These are phyloP conservation scores for Melocanna baccifera DNA, from an alignment of 176 grass and related monocot species.

Conservation along the genomic window DNA sequence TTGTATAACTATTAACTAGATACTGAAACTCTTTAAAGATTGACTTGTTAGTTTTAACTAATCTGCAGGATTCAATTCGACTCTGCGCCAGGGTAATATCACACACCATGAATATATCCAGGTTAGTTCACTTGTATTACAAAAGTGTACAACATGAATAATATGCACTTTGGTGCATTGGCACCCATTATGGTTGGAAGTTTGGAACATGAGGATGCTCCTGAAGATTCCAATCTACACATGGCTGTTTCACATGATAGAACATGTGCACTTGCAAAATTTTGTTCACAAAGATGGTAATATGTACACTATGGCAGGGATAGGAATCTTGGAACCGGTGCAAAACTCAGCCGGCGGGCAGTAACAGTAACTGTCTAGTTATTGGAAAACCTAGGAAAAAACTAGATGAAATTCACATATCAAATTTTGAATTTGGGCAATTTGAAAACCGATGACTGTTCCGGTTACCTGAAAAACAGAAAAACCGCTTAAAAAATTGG, in stretches of 20 bases:
- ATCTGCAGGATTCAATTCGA: constrained; percentile 96
- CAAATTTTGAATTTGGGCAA: too few species aligned
- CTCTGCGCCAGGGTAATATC: constrained; percentile 89
- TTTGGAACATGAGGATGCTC: not conserved
- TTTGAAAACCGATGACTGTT: too few species aligned
- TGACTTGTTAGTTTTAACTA: constrained; percentile 22
- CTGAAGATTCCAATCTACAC: not conserved
- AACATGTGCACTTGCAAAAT: not conserved
- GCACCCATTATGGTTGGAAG: constrained; percentile 1
- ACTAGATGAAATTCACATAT: too few species aligned
- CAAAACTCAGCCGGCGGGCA: too few species aligned
- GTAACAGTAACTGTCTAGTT: too few species aligned
- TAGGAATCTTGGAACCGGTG: too few species aligned
- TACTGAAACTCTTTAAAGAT: constrained; percentile 11
- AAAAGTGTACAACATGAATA: not conserved
- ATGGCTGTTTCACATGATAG: not conserved
- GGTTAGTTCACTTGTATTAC: constrained; percentile 39
- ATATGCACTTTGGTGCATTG: constrained; percentile 13
- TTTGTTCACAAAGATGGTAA: not conserved
- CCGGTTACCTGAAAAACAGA: too few species aligned
- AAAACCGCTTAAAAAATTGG: too few species aligned
- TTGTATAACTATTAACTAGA: not conserved
- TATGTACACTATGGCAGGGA: too few species aligned
- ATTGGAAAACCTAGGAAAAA: too few species aligned
- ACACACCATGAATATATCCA: constrained; percentile 99